phyloP scores from a whole-genome alignment of 2,329 filamentous ascomycete species.

The Ophiostoma quercus region DNA sequence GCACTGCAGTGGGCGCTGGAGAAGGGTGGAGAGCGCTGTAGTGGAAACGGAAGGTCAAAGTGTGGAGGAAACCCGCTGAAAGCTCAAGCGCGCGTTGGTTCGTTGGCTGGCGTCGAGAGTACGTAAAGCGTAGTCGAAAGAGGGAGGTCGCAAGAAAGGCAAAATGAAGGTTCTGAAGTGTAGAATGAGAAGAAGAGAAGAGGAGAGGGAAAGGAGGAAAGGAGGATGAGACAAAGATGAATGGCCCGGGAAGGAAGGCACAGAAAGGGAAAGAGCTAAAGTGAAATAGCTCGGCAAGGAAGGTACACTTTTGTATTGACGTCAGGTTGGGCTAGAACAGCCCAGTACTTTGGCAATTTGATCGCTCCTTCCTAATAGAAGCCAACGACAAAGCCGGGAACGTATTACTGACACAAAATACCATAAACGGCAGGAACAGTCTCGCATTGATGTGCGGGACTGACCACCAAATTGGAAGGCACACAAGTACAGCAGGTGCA shows the following conservation, averaged over 20 bases:
- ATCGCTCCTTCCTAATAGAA: not conserved
- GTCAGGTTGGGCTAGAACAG: conserved; percentile 7
- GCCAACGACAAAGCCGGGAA: not conserved
- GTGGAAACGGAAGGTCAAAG: conserved; percentile 9
- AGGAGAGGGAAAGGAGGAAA: not conserved
- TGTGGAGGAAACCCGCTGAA: not conserved
- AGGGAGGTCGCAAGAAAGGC: not conserved
- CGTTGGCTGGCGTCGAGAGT: not conserved
- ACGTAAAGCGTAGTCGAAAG: conserved; percentile 2
- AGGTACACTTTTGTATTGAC: not conserved
- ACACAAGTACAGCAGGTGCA: not conserved
- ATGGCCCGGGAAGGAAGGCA: not conserved
- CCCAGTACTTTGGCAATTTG: not conserved
- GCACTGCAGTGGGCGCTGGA: not conserved
- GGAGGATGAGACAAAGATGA: not conserved
- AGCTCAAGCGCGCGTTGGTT: not conserved
- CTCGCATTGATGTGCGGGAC: not conserved
- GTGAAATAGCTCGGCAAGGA: not conserved
- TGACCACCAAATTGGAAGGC: not conserved
- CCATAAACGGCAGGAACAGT: not conserved
- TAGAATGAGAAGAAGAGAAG: not conserved
- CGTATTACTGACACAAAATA: not conserved
- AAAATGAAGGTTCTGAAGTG: not conserved
- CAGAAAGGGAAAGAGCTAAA: not conserved
- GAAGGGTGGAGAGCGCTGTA: conserved; percentile 5